phyloP scores from a whole-genome alignment of 1,139 yeast genomes.

The Protomyces gravidus region DNA sequence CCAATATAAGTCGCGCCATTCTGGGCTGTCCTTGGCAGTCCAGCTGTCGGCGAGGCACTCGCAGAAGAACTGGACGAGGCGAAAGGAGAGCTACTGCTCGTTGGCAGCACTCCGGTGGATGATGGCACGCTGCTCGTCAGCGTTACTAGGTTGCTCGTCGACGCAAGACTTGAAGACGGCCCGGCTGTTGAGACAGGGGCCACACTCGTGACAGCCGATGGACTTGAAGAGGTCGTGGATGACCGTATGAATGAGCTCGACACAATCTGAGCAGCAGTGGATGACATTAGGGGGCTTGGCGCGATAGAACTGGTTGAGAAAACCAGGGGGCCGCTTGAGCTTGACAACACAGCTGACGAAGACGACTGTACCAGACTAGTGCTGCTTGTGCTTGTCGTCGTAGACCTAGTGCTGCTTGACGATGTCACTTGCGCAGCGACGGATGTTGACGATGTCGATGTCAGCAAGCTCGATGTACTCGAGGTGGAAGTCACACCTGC shows the following conservation, averaged over 20 bases:
- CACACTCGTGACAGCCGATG: background rate
- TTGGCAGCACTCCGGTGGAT: background rate
- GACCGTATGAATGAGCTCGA: background rate
- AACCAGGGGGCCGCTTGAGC: background rate
- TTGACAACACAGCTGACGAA: background rate
- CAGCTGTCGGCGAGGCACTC: background rate
- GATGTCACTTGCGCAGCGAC: background rate
- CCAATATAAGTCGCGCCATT: background rate
- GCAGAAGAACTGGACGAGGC: background rate
- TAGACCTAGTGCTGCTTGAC: background rate
- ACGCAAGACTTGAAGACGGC: no score
- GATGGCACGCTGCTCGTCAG: background rate
- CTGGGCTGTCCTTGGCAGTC: background rate
- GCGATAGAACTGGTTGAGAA: background rate
- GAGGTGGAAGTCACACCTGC: background rate
- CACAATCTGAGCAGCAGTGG: background rate
- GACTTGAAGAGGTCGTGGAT: background rate
- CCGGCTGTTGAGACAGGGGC: no score
- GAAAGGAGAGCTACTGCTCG: background rate
- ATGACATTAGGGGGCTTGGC: background rate
- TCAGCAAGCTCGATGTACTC: background rate
- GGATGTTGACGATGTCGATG: background rate
- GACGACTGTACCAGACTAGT: background rate
- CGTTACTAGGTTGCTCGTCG: background rate
- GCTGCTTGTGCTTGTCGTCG: background rate